Evolutionary conservation across 176 grass and related monocot genomes (phyloP).

Genomic region (Lolium rigidum): DNA sequence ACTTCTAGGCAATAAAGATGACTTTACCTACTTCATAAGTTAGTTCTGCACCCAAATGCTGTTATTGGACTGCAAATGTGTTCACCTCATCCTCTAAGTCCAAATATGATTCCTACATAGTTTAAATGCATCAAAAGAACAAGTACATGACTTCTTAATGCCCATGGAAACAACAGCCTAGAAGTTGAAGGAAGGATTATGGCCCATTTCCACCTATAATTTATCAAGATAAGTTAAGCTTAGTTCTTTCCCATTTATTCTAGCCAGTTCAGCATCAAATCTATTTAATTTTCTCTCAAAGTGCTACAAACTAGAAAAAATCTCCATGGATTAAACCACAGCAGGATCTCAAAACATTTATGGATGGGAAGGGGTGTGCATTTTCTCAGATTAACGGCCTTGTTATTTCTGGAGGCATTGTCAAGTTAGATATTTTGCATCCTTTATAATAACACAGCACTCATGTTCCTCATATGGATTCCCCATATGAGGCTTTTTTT

Average conservation of each 20-base stretch:
- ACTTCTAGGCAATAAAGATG: neutral
- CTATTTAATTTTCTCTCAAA: neutral
- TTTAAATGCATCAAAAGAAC: neutral
- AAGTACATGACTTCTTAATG: neutral
- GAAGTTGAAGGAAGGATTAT: neutral
- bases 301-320: neutral
- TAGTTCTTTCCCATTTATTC: neutral
- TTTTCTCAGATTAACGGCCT: no score
- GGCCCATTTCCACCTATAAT: neutral
- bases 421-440: no score
- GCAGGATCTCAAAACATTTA: neutral
- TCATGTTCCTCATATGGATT: no score
- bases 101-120: neutral
- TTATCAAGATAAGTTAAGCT: neutral
- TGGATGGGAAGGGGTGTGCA: neutral
- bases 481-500: no score
- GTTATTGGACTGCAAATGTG: constrained; percentile 7
- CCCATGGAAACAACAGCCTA: neutral
- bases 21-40: neutral
- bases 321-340: neutral
- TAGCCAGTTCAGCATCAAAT: neutral
- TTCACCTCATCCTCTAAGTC: constrained; percentile 16
- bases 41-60: no score
- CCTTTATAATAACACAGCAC: no score
- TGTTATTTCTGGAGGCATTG: no score